Evolutionary conservation across 345 rosid genomes (phyloP), one percentile per base, ranked within the genome.

Genomic region (Eucalyptus decipiens): DNA sequence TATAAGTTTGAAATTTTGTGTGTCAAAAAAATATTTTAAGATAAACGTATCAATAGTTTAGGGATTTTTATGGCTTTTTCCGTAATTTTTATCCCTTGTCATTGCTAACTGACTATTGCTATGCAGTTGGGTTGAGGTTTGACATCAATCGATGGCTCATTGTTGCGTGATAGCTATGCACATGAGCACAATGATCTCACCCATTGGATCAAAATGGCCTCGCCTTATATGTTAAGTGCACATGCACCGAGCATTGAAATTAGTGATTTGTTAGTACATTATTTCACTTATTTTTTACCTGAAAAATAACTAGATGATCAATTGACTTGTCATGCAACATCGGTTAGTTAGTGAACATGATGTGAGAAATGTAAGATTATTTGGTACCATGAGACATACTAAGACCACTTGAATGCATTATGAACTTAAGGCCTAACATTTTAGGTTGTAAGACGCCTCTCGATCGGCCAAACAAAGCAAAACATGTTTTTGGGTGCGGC

Each of bases 181-280:
- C 47, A 40, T 2, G 2, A 21, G 28, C 47, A 40, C 2, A 23
- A 21, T 21, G 26, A 21, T 76, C 15, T 21, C 16, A 23, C 7
- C 28, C 17, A 2, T 6, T 0, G 1, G 1, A n/a, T 65, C 5
- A n/a, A 65, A 13, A 65, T 7, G 34, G 34, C 19, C 37, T 1
- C 10, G 2, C 19, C 34, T 7, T n/a, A 65, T 4, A 16, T 4
- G 21, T 65, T n/a, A 7, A 16, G 37, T n/a, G 76, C 40, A n/a
- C 5, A 7, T 4, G 37, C 40, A 13, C 5, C 19, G 0, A n/a
- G 40, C 76, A 6, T 1, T 10, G 1, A n/a, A 18, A 65, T 65
- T 4, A 65, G 6, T n/a, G 21, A 65, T 65, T 65, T n/a, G 11
- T n/a, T 65, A 4, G 15, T n/a, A n/a, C 6, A 6, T 28, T 13